These are phyloP conservation scores for Elsinoe arachidis DNA, from an alignment of 2,329 filamentous ascomycete species.

Conservation along the genomic window DNA sequence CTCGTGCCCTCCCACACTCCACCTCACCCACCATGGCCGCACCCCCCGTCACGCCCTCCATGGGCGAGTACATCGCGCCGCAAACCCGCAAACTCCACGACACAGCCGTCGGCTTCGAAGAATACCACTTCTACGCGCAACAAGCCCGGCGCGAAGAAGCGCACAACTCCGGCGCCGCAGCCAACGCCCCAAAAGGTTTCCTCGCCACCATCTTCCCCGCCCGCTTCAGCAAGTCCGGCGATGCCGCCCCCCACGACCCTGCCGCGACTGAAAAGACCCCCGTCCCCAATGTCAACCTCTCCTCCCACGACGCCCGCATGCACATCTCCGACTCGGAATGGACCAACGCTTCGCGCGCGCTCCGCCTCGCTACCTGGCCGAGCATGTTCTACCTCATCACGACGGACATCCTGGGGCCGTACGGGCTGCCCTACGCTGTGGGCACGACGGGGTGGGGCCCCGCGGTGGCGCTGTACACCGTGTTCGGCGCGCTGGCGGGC, in stretches of 20 bases:
- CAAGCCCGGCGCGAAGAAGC: constrained; percentile 17
- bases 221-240: not conserved
- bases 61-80: constrained; percentile 20
- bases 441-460: constrained; percentile 27
- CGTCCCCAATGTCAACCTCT: not conserved
- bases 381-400: constrained; percentile 39
- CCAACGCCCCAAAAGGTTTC: constrained; percentile 17
- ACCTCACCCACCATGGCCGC: not conserved
- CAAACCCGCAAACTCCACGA: constrained; percentile 25
- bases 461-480: constrained; percentile 31
- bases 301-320: constrained; percentile 4
- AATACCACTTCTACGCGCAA: constrained; percentile 20
- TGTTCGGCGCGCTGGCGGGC: constrained; percentile 26
- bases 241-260: too few species aligned
- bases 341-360: constrained; percentile 28
- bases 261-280: not conserved
- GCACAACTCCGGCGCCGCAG: constrained; percentile 17
- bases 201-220: constrained; percentile 15
- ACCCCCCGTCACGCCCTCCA: not conserved
- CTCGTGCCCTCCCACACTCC: not conserved
- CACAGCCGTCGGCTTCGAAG: constrained; percentile 21
- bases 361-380: constrained; percentile 30
- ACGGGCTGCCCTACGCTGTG: constrained; percentile 25
- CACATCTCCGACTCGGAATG: constrained; percentile 27
- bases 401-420: constrained; percentile 35